Percentiles rank a stretch among this genome's conserved stretches.
phyloP scores from a whole-genome alignment of 345 rosid species.

The Hypericum androsaemum region DNA sequence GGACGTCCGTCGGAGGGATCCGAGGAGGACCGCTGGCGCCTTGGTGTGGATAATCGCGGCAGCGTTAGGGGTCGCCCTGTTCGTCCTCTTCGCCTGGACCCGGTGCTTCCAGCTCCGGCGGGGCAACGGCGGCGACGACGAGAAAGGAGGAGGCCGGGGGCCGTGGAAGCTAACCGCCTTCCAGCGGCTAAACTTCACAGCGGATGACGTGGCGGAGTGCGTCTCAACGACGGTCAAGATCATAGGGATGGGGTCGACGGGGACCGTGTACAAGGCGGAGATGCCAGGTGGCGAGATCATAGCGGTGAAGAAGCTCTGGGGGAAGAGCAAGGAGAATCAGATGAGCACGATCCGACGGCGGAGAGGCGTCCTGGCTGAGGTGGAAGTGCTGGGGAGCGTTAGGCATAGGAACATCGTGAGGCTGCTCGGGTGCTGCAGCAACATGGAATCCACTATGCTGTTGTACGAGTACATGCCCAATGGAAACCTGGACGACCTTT shows the following conservation, averaged over 20 bases:
- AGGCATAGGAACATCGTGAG: slow-evolving; percentile 91
- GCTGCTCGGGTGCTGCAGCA: slow-evolving; percentile 78
- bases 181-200: slow-evolving; percentile 80
- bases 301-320: slow-evolving; percentile 97
- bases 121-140: slow-evolving; percentile 18
- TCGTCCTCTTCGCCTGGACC: slow-evolving; percentile 64
- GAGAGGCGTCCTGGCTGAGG: slow-evolving; percentile 85
- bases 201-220: slow-evolving; percentile 79
- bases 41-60: slow-evolving; percentile 91
- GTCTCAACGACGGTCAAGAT: slow-evolving; percentile 59
- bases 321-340: slow-evolving; percentile 48
- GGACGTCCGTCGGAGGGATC: slow-evolving; percentile 26
- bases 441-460: slow-evolving; percentile 86
- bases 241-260: slow-evolving; percentile 90
- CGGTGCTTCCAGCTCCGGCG: slow-evolving; percentile 53
- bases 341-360: slow-evolving; percentile 37
- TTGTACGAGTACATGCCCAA: slow-evolving; percentile 94
- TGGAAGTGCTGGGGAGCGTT: slow-evolving; percentile 82
- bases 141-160: slow-evolving; percentile 3
- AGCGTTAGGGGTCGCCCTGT: slow-evolving; percentile 64
- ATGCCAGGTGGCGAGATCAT: slow-evolving; percentile 94
- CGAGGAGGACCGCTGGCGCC: slow-evolving; percentile 67
- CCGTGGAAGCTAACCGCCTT: slow-evolving; percentile 94
- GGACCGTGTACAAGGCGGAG: slow-evolving; percentile 84
- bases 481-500: slow-evolving; percentile 68